Conservation (phyloP, 495 filamentous ascomycete species). For the Hypoxylon intermedium region DNA sequence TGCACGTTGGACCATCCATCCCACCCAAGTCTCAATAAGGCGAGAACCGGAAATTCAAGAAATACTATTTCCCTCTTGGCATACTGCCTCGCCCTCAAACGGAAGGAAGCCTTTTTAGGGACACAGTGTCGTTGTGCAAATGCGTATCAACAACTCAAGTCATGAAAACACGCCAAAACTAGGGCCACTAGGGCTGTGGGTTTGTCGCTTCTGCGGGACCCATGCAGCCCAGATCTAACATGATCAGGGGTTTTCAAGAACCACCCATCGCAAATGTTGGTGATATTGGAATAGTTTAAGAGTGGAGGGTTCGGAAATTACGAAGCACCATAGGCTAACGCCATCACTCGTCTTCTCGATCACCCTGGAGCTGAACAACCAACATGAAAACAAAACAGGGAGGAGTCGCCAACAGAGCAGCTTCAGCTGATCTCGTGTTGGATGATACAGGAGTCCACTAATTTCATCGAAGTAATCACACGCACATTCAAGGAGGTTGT, state of each 20-base stretch:
- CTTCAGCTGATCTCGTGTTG: background rate
- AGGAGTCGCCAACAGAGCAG: background rate
- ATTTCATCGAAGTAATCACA: too few species aligned
- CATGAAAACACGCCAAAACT: constrained; percentile 3
- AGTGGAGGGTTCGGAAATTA: constrained; percentile 26
- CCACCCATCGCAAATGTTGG: background rate
- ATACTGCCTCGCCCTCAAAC: too few species aligned
- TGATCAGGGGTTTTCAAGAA: constrained; percentile 15
- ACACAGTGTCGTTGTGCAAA: too few species aligned
- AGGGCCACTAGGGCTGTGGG: constrained; percentile 20
- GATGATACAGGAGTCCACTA: background rate
- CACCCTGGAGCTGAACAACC: background rate
- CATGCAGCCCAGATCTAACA: constrained; percentile 29
- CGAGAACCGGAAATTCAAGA: background rate
- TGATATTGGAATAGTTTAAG: constrained; percentile 4
- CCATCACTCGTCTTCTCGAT: background rate
- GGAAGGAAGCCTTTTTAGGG: too few species aligned
- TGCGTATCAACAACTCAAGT: background rate
- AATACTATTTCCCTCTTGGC: too few species aligned
- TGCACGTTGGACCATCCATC: background rate
- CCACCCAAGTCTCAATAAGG: background rate
- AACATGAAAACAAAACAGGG: background rate
- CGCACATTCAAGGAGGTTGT: too few species aligned
- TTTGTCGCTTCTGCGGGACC: constrained; percentile 14
- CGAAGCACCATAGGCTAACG: constrained; percentile 3